These are phyloP conservation scores for Podaxis mareebaensis DNA, from an alignment of 768 basidiomycete genomes.

Conservation along the genomic window DNA sequence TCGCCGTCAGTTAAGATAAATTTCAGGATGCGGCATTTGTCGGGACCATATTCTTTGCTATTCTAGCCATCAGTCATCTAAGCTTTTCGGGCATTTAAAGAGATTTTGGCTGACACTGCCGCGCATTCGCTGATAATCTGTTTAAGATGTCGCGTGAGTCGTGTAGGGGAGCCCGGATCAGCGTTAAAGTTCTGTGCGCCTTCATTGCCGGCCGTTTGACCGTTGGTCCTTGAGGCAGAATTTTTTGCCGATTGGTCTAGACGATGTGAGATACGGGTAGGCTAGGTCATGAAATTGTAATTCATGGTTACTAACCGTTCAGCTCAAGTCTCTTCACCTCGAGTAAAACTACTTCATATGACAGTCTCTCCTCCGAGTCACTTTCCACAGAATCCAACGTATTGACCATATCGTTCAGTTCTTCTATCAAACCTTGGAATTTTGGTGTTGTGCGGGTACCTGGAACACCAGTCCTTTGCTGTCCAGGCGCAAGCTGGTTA, in stretches of 20 bases:
- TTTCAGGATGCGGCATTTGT: neutral
- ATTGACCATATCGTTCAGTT: too few relatives aligned
- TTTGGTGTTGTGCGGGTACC: too few relatives aligned
- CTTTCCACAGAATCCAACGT: too few relatives aligned
- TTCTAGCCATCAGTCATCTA: neutral
- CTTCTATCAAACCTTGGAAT: too few relatives aligned
- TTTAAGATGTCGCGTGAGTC: neutral
- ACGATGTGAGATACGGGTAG: too few relatives aligned
- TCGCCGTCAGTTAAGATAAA: neutral
- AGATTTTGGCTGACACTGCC: neutral
- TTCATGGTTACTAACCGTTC: neutral
- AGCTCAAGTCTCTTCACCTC: neutral
- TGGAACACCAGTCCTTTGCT: too few relatives aligned
- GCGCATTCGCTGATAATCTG: neutral
- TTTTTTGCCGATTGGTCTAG: too few relatives aligned
- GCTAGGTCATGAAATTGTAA: too few relatives aligned
- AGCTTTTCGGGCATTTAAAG: neutral
- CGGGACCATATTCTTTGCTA: neutral
- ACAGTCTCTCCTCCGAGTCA: too few relatives aligned
- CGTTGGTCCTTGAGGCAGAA: too few relatives aligned
- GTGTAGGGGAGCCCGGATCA: neutral
- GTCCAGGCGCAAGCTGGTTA: too few relatives aligned
- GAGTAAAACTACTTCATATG: neutral
- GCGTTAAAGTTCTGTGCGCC: neutral
- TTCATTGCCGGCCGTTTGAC: neutral